Conservation (phyloP, 768 basidiomycete genomes). For the Hydnomerulius pinastri region DNA sequence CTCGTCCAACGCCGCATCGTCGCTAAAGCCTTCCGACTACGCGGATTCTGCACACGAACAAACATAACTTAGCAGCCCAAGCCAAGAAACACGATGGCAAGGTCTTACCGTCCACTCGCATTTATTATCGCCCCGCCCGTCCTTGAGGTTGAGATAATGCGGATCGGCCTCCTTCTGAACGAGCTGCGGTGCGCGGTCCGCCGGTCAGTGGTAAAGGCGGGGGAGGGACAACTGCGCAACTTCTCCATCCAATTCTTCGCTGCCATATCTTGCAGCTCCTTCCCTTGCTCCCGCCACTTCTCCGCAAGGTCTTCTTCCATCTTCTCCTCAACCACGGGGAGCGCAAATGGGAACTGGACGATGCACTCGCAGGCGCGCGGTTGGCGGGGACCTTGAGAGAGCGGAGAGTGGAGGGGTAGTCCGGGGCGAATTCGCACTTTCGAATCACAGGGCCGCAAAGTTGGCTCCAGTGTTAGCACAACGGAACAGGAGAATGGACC, state of each 20-base stretch:
- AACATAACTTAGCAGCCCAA: background rate
- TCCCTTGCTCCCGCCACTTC: conserved; percentile 82
- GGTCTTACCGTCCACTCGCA: conserved; percentile 72
- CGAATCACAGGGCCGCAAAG: too few species aligned
- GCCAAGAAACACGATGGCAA: background rate
- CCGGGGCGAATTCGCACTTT: conserved; percentile 77
- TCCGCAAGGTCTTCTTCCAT: conserved; percentile 91
- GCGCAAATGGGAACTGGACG: conserved; percentile 84
- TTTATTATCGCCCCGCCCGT: conserved; percentile 59
- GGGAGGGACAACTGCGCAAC: too few species aligned
- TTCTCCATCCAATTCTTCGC: conserved; percentile 85
- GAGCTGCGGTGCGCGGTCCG: too few species aligned
- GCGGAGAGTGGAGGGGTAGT: conserved; percentile 72
- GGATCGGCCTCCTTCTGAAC: conserved; percentile 76
- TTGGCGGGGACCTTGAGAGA: conserved; percentile 64
- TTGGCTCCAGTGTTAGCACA: too few species aligned
- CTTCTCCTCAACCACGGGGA: conserved; percentile 71
- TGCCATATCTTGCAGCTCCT: conserved; percentile 88
- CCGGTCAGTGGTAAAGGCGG: too few species aligned
- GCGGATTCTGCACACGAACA: conserved; percentile 47
- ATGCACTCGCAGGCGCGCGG: conserved; percentile 62
- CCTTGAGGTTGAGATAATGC: conserved; percentile 62
- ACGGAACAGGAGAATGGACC: too few species aligned
- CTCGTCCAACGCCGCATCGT: conserved; percentile 77
- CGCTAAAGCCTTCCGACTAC: conserved; percentile 69